Evolutionary conservation across 2,329 filamentous ascomycete species (phyloP).

Genomic region (Cladophialophora carrionii): DNA sequence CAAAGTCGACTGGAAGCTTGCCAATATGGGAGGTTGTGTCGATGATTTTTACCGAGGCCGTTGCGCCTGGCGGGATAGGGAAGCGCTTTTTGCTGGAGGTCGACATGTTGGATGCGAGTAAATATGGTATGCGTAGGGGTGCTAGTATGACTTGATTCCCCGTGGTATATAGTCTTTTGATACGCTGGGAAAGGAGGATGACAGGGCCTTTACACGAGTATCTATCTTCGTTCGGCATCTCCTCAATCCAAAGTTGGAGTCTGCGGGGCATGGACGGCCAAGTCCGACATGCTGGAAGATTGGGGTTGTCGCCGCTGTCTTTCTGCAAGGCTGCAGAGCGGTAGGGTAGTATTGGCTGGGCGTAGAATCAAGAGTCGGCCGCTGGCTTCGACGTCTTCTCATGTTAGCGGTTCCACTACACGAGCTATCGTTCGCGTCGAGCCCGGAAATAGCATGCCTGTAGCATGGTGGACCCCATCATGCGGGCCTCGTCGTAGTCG

Average conservation of each 20-base stretch:
- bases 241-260: not conserved
- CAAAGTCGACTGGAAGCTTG: constrained; percentile 3
- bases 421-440: not conserved
- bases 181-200: not conserved
- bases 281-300: not conserved
- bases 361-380: not conserved
- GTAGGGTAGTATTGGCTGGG: too few species aligned
- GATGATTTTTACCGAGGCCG: constrained; percentile 14
- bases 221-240: not conserved
- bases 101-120: not conserved
- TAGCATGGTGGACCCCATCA: not conserved
- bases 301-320: not conserved
- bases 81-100: constrained; percentile 10
- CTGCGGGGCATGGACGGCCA: not conserved
- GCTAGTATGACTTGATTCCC: not conserved
- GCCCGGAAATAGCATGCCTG: not conserved
- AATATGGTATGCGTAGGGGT: not conserved
- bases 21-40: constrained; percentile 15
- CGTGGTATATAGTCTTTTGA: not conserved
- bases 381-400: not conserved
- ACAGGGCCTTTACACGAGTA: not conserved
- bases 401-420: not conserved
- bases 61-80: constrained; percentile 14
- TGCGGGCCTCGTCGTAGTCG: not conserved
- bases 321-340: not conserved